A percentile compares a stretch with the other conserved stretches of the same genome.
Evolutionary conservation across 177 flowering plant genomes (phyloP).

Genomic region (Vitis hybrid): DNA sequence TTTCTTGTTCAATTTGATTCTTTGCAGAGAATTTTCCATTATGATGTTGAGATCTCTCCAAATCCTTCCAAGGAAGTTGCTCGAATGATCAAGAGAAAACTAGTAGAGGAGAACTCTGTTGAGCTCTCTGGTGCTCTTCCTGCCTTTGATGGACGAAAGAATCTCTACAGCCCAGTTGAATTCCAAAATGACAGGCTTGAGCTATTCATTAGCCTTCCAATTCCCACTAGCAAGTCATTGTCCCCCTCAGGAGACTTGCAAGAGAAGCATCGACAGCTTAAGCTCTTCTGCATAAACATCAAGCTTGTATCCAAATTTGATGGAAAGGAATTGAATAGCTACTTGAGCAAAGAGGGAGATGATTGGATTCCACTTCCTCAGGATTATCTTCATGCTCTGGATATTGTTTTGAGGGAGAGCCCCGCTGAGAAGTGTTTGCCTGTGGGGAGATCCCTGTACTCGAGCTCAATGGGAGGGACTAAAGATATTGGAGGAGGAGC

Average conservation of each 20-base stretch:
- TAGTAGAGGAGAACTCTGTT: conserved; percentile 55
- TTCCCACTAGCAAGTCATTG: conserved; percentile 35
- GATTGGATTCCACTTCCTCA: conserved; percentile 76
- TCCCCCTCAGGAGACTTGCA: conserved; percentile 13
- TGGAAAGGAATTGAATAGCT: conserved; percentile 53
- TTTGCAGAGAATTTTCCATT: conserved; percentile 61
- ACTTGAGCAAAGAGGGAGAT: conserved; percentile 55
- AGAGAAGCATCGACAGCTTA: conserved; percentile 35
- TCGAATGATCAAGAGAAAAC: conserved; percentile 64
- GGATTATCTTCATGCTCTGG: conserved; percentile 90
- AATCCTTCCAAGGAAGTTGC: conserved; percentile 79
- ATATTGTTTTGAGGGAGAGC: conserved; percentile 75
- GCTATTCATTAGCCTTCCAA: conserved; percentile 63
- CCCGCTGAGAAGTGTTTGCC: conserved; percentile 67
- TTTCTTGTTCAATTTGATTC: conserved; percentile 72
- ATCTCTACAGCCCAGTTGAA: conserved; percentile 70
- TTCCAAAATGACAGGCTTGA: conserved; percentile 71
- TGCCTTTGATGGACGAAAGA: conserved; percentile 84
- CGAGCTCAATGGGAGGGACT: conserved; percentile 69
- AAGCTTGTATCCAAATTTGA: conserved; percentile 75
- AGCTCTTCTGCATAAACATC: conserved; percentile 61
- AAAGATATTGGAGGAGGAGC: conserved; percentile 91
- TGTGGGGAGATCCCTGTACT: conserved; percentile 77
- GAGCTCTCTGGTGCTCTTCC: conserved; percentile 59
- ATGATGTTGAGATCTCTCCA: conserved; percentile 81